Base-by-base conservation (phyloP, 1,139 yeast species). In the Diutina catenulata region DNA sequence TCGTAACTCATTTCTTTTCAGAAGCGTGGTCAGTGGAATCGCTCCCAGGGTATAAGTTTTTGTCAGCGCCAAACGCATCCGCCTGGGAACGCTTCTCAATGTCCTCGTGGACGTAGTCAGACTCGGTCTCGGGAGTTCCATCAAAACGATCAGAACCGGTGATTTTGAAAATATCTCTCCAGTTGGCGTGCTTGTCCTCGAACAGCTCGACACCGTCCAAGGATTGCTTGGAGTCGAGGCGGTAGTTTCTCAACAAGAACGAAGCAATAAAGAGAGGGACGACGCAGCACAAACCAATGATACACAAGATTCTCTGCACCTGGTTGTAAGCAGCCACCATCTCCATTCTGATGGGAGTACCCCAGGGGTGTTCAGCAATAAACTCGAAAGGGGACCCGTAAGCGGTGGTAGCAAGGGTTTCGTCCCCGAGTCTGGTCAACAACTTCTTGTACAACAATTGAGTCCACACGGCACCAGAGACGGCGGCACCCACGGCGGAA, bases 401-500 rank as follows among this genome's bases (percentile, higher is more conserved):
- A n/a, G 80, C 82, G 3, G 42, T 41, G 0, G 52, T 47, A 2
- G 76, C 77, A 22, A 70, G 44, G 5, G 44, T 39, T 2, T 49
- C 35, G 35, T 48, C 47, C 11, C 49, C 43, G 8, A 50, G 49
- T 8, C 40, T 14, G 4, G 9, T 13, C 13, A n/a, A 18, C 11
- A 18, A 11, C 21, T 18, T 19, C 11, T n/a, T 38, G 18, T 46
- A 44, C 49, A 74, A 52, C 26, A 60, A 45, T 45, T 70, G 49
- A 25, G 80, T 73, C 83, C 83, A 78, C 31, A 78, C 62, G 16
- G 82, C 80, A 49, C 83, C 84, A 15, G 80, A 68, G 24, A 78
- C 62, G 32, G 73, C 50, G 15, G 65, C 51, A 24, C 77, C 77
- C 38, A 70, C 45, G 47, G 80, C 80, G n/a, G 71, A 55, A 20